Evolutionary conservation across 2,329 filamentous ascomycete genomes (phyloP).

Genomic region (Exophiala lecanii-corni): DNA sequence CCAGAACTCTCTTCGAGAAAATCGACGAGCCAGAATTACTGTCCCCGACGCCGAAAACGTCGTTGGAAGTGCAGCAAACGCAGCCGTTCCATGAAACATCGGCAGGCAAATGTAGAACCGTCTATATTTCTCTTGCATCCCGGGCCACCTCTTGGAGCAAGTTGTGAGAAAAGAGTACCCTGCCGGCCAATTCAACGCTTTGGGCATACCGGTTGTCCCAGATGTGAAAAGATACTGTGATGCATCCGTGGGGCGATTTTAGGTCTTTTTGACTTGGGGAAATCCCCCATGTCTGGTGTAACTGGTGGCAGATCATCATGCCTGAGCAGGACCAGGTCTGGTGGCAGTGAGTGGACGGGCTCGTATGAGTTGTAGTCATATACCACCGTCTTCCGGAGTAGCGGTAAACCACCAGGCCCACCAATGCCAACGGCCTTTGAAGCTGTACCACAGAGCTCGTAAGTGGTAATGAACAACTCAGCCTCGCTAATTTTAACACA

Average conservation of each 20-base stretch:
- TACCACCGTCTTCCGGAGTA: slow-evolving; percentile 5
- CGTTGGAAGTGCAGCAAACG: slow-evolving; percentile 37
- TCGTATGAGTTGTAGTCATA: slow-evolving; percentile 18
- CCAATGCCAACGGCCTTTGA: slow-evolving; percentile 3
- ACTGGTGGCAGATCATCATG: slow-evolving; percentile 14
- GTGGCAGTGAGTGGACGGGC: neutral
- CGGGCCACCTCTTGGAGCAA: slow-evolving; percentile 27
- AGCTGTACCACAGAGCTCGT: slow-evolving; percentile 9
- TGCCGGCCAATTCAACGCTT: slow-evolving; percentile 20
- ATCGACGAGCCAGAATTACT: slow-evolving; percentile 25
- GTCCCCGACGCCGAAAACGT: slow-evolving; percentile 15
- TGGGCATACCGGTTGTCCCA: slow-evolving; percentile 35
- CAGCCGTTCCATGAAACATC: slow-evolving; percentile 46
- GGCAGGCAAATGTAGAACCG: slow-evolving; percentile 46
- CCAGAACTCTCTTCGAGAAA: slow-evolving; percentile 23
- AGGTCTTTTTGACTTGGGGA: slow-evolving; percentile 13
- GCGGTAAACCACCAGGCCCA: slow-evolving; percentile 7
- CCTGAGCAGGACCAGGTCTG: slow-evolving; percentile 3
- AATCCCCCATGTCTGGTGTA: slow-evolving; percentile 17
- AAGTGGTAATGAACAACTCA: slow-evolving; percentile 43
- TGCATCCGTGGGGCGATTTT: slow-evolving; percentile 16
- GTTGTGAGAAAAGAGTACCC: slow-evolving; percentile 10
- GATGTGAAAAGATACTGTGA: slow-evolving; percentile 29
- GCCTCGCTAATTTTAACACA: slow-evolving; percentile 57
- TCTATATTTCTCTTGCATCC: slow-evolving; percentile 39